Percentiles rank a stretch among this genome's conserved stretches.
These are phyloP conservation scores for Kuraishia hungarica DNA, from an alignment of 805 yeast species.

Conservation along the genomic window DNA sequence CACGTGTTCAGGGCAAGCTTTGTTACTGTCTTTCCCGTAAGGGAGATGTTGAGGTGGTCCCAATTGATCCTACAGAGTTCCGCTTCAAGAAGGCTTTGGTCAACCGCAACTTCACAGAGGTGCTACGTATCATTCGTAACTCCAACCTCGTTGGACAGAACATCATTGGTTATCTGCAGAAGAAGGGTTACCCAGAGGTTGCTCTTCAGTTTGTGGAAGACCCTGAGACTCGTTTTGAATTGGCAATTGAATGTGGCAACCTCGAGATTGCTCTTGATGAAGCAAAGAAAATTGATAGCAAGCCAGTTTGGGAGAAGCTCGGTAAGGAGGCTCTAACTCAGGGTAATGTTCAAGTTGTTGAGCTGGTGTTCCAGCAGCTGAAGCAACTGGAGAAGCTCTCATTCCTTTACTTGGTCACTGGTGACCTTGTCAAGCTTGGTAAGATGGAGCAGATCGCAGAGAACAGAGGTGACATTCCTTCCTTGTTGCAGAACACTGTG, in stretches of 20 bases:
- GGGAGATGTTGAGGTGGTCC: slow-evolving; percentile 71
- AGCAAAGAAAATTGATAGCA: slow-evolving; percentile 67
- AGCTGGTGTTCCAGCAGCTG: slow-evolving; percentile 81
- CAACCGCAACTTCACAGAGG: slow-evolving; percentile 86
- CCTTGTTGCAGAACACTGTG: slow-evolving; percentile 76
- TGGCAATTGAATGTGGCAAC: slow-evolving; percentile 92
- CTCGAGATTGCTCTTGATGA: slow-evolving; percentile 80
- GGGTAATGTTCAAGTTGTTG: slow-evolving; percentile 82
- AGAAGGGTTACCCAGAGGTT: slow-evolving; percentile 94
- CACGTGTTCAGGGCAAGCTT: slow-evolving; percentile 57
- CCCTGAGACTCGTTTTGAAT: slow-evolving; percentile 90
- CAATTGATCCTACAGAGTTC: slow-evolving; percentile 94
- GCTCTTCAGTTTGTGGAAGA: slow-evolving; percentile 96
- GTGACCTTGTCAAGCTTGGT: slow-evolving; percentile 63
- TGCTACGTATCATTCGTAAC: slow-evolving; percentile 74
- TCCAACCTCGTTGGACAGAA: slow-evolving; percentile 96
- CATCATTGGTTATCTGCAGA: slow-evolving; percentile 89
- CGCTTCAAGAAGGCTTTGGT: slow-evolving; percentile 91
- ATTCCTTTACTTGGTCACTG: slow-evolving; percentile 78
- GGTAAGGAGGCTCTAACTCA: slow-evolving; percentile 83
- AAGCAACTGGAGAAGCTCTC: slow-evolving; percentile 84
- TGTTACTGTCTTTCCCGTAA: slow-evolving; percentile 79
- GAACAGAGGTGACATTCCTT: slow-evolving; percentile 70
- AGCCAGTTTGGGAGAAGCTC: slow-evolving; percentile 69
- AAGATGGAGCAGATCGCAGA: slow-evolving; percentile 90